phyloP scores from a whole-genome alignment of 495 filamentous ascomycete genomes.

The Glarea lozoyensis region DNA sequence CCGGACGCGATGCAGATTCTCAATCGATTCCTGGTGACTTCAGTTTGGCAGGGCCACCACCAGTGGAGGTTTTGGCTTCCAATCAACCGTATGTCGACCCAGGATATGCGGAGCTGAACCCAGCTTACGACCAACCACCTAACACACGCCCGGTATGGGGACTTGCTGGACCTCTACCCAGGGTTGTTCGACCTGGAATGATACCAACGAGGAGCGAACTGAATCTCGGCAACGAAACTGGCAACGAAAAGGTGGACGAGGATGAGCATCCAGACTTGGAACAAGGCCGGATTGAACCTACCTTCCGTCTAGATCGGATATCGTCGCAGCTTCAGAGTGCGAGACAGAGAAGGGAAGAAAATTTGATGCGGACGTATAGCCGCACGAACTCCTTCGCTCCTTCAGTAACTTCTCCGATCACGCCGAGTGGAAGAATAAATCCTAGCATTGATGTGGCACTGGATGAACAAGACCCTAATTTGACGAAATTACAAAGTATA shows the following conservation, averaged over 20 bases:
- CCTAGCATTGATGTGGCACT: no score
- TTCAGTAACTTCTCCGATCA: no score
- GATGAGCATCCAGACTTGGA: conserved; percentile 7
- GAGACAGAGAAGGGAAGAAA: conserved; percentile 12
- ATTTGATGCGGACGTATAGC: conserved; percentile 10
- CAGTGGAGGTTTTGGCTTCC: conserved; percentile 1
- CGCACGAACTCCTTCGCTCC: no score
- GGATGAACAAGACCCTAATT: no score
- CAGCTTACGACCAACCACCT: conserved; percentile 12
- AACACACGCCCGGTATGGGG: conserved; percentile 33
- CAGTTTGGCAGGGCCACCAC: conserved; percentile 8
- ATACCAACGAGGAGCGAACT: conserved; percentile 29
- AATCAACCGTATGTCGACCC: conserved; percentile 18
- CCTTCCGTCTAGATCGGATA: conserved; percentile 7
- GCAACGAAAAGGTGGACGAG: background rate
- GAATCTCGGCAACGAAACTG: conserved; percentile 4
- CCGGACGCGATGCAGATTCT: conserved; percentile 4
- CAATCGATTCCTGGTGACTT: conserved; percentile 10
- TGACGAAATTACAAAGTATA: no score
- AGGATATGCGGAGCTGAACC: conserved; percentile 13
- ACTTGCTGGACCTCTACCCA: conserved; percentile 40
- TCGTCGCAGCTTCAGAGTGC: conserved; percentile 11
- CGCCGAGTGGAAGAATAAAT: no score
- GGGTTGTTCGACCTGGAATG: conserved; percentile 37
- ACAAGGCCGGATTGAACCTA: conserved; percentile 13